phyloP scores from a whole-genome alignment of 2,329 filamentous ascomycete species.

The Curvularia spicifera region DNA sequence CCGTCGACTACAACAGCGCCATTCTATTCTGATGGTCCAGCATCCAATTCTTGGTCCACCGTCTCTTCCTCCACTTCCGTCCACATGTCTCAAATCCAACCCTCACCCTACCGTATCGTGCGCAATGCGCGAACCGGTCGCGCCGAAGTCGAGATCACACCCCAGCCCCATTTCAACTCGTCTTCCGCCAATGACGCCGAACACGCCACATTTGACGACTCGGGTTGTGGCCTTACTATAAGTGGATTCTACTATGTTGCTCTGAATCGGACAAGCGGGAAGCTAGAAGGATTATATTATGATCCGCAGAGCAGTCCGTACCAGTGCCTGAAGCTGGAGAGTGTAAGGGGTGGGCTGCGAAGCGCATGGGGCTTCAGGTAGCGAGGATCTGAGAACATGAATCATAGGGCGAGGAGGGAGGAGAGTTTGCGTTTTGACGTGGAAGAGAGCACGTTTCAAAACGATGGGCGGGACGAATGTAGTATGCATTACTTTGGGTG shows the following conservation, averaged over 20 bases:
- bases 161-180: constrained; percentile 9
- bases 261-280: constrained; percentile 55
- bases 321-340: constrained; percentile 58
- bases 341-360: constrained; percentile 44
- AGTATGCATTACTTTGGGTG: background rate
- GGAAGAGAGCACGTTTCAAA: background rate
- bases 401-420: background rate
- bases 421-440: background rate
- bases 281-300: constrained; percentile 60
- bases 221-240: constrained; percentile 58
- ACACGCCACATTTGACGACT: constrained; percentile 40
- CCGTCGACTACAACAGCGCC: constrained; percentile 14
- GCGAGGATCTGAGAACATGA: constrained; percentile 12
- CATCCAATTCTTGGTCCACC: constrained; percentile 9
- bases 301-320: constrained; percentile 62
- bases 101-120: constrained; percentile 27
- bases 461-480: background rate
- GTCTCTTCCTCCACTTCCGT: constrained; percentile 3
- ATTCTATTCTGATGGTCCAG: constrained; percentile 10
- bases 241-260: constrained; percentile 62
- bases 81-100: constrained; percentile 12
- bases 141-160: constrained; percentile 23
- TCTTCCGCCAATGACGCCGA: constrained; percentile 22
- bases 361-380: constrained; percentile 49
- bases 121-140: constrained; percentile 22